Evolutionary conservation across 352 stramenopile species (phyloP).

Genomic region (Lagenidium giganteum): DNA sequence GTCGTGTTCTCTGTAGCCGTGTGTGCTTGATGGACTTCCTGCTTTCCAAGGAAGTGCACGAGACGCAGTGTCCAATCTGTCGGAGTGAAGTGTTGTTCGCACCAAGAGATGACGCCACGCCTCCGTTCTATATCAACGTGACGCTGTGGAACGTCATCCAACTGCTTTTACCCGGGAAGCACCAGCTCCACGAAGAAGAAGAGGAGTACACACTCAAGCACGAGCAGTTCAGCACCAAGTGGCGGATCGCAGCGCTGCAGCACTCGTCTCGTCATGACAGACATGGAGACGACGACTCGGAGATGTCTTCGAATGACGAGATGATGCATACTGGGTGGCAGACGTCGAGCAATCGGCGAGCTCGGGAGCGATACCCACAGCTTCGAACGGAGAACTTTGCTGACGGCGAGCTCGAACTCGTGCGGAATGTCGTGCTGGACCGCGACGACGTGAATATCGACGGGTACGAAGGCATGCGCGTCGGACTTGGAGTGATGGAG

Average conservation of each 20-base stretch:
- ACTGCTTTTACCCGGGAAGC: conserved; percentile 28
- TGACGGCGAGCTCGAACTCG: conserved; percentile 43
- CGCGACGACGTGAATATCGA: conserved; percentile 64
- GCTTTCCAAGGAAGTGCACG: conserved; percentile 13
- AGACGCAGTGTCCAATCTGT: conserved; percentile 22
- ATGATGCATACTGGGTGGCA: conserved; percentile 1
- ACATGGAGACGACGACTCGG: conserved; percentile 9
- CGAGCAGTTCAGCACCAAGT: conserved; percentile 47
- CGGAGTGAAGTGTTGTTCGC: conserved; percentile 12
- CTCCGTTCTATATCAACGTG: conserved; percentile 52
- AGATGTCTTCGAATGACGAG: conserved; percentile 8
- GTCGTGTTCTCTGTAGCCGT: conserved; percentile 3
- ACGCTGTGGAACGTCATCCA: conserved; percentile 72
- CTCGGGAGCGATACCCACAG: conserved; percentile 30
- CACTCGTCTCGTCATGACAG: conserved; percentile 10
- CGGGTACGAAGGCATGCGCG: conserved; percentile 51
- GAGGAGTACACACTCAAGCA: conserved; percentile 39
- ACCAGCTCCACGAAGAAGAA: conserved; percentile 33
- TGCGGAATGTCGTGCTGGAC: conserved; percentile 62
- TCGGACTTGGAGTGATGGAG: conserved; percentile 57
- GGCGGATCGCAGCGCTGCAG: conserved; percentile 41
- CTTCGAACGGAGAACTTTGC: conserved; percentile 43
- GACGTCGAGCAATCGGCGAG: conserved; percentile 1
- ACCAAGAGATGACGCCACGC: background rate
- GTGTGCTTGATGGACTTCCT: conserved; percentile 23